Base-by-base conservation (phyloP, 768 basidiomycete genomes). In the Pluteus cervinus region DNA sequence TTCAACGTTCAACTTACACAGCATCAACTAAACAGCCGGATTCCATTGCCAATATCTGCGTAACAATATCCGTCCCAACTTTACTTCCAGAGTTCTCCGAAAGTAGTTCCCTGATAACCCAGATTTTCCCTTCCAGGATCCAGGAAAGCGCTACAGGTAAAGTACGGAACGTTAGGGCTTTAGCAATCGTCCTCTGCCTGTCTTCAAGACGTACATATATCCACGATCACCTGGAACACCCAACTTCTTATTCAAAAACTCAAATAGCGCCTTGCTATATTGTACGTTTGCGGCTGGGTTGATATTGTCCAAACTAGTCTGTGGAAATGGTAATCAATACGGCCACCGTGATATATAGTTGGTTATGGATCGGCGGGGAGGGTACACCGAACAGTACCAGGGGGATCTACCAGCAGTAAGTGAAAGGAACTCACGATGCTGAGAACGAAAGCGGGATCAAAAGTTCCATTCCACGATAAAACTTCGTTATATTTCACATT, bases 361-460 rank as follows among this genome's bases (percentile, higher is more conserved):
- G 12, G 11, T n/a, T 40, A 16, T 21, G 14, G 11, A 16, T 33
- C 18, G 29, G 34, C 17, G 29, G 18, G 7, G 29, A 24, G 23
- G 15, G n/a, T n/a, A n/a, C n/a, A n/a, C n/a, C n/a, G n/a, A n/a
- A n/a, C n/a, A n/a, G n/a, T n/a, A n/a, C 31, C 5, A 25, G 23
- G 14, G 24, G 18, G 24, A 4, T 9, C 7, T 25, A 39, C 23
- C 8, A 7, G 17, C n/a, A 30, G 22, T 29, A n/a, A 29, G 16
- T 7, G 15, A 18, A 4, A 22, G 11, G 7, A 6, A 64, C 81
- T 37, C 42, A 86, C 84, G 41, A 81, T 58, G 31, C 54, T 57
- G 37, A 86, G 58, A 34, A 71, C 60, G 56, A 81, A 73, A 3
- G 81, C 76, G 14, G 82, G 82, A 11, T 83, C 81, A 37, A 81